Evolutionary conservation across 371 early-diverging fungal genomes (phyloP).

Genomic region (Amoeboaphelidium protococcarum): DNA sequence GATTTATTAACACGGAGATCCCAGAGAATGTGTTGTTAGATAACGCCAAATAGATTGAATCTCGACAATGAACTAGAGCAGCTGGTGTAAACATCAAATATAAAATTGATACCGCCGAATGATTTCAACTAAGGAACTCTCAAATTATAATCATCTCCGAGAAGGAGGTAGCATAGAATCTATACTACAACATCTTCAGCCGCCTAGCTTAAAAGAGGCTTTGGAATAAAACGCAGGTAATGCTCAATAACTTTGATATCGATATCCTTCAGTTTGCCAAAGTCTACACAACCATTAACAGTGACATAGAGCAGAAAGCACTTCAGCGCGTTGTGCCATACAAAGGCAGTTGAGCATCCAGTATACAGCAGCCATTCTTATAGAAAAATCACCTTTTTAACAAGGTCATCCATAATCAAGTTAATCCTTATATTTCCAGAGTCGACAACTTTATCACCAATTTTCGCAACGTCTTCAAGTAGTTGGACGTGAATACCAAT

Average conservation of each 20-base stretch:
- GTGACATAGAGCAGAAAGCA: background rate
- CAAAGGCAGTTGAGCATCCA: background rate
- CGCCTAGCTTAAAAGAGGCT: background rate
- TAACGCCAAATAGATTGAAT: background rate
- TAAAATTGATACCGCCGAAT: background rate
- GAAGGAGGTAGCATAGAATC: background rate
- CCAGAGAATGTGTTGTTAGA: background rate
- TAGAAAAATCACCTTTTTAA: background rate
- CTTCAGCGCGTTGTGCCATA: background rate
- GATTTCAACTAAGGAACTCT: background rate
- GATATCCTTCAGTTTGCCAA: background rate
- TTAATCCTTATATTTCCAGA: background rate
- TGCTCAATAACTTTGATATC: background rate
- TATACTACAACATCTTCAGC: background rate
- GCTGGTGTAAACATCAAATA: background rate
- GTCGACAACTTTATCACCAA: background rate
- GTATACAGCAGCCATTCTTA: background rate
- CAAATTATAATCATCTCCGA: background rate
- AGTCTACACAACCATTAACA: background rate
- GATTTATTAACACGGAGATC: background rate
- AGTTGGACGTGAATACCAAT: background rate
- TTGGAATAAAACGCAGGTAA: background rate
- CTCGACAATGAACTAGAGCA: background rate
- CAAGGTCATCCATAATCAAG: background rate
- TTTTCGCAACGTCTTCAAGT: background rate